Evolutionary conservation across 2,329 filamentous ascomycete genomes (phyloP).

Genomic region (Paecilomyces niveus): DNA sequence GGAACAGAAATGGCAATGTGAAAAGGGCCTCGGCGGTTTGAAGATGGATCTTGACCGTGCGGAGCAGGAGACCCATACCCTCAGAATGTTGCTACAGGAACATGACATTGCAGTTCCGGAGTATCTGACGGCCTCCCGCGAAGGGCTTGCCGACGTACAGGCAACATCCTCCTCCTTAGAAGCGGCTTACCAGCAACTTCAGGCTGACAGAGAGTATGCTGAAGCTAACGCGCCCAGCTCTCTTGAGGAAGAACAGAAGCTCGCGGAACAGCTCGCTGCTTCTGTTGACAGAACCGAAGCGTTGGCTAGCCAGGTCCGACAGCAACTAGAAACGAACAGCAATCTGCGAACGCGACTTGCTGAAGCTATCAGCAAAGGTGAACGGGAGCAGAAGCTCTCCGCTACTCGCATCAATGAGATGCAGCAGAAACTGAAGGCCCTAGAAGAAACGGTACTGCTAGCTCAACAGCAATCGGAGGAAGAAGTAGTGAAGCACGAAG

Average conservation of each 20-base stretch:
- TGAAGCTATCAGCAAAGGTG: conserved; percentile 74
- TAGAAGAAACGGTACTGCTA: conserved; percentile 76
- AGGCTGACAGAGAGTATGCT: conserved; percentile 58
- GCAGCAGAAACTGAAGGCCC: conserved; percentile 68
- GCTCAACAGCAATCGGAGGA: conserved; percentile 86
- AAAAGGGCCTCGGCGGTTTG: conserved; percentile 77
- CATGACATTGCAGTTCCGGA: conserved; percentile 72
- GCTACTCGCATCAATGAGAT: conserved; percentile 75
- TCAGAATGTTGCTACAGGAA: conserved; percentile 70
- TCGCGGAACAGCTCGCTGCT: conserved; percentile 63
- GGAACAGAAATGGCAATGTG: conserved; percentile 92
- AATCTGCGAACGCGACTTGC: conserved; percentile 68
- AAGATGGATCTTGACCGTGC: conserved; percentile 97
- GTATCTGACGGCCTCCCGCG: conserved; percentile 41
- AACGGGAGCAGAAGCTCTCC: conserved; percentile 73
- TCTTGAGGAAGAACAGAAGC: conserved; percentile 58
- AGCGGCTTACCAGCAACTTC: conserved; percentile 66
- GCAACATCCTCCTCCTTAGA: conserved; percentile 66
- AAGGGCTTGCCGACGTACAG: conserved; percentile 39
- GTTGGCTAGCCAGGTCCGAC: conserved; percentile 68
- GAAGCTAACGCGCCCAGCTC: conserved; percentile 66
- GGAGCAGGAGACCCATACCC: conserved; percentile 82
- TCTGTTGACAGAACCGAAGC: conserved; percentile 73
- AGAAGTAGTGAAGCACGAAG: conserved; percentile 73
- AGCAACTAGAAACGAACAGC: conserved; percentile 72